Conservation (phyloP, 768 basidiomycete species). For the Porphyrellus cyaneotinctus region DNA sequence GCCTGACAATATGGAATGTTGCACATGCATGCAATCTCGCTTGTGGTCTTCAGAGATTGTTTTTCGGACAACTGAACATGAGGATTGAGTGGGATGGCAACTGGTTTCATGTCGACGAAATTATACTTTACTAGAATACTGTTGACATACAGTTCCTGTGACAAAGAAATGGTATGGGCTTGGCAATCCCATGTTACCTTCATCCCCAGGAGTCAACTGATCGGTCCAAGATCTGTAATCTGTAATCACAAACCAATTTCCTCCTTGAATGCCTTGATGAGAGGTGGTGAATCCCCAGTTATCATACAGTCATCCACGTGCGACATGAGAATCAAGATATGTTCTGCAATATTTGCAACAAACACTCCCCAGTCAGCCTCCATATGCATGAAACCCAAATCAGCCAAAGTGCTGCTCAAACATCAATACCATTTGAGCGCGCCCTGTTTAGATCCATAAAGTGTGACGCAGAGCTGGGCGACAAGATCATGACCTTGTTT, state of each 20-base stretch:
- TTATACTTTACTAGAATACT: background rate
- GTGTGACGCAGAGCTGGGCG: too few species aligned
- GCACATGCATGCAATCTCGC: too few species aligned
- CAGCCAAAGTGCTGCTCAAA: too few species aligned
- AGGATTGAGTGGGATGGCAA: background rate
- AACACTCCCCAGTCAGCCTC: background rate
- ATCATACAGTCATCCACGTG: background rate
- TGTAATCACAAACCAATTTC: background rate
- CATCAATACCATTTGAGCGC: too few species aligned
- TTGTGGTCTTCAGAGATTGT: background rate
- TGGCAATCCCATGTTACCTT: background rate
- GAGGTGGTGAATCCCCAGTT: background rate
- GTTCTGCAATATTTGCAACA: too few species aligned
- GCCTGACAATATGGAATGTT: too few species aligned
- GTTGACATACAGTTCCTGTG: background rate
- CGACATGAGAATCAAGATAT: background rate
- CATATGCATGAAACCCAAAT: too few species aligned
- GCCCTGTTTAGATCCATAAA: too few species aligned
- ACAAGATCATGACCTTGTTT: too few species aligned
- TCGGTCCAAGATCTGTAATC: background rate
- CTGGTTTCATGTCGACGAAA: background rate
- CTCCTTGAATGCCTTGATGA: background rate
- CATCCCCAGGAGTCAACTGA: background rate
- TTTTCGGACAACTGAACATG: background rate
- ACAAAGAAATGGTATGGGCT: background rate